Base-by-base conservation (phyloP, 495 filamentous ascomycete genomes). In the Xylaria scruposa region DNA sequence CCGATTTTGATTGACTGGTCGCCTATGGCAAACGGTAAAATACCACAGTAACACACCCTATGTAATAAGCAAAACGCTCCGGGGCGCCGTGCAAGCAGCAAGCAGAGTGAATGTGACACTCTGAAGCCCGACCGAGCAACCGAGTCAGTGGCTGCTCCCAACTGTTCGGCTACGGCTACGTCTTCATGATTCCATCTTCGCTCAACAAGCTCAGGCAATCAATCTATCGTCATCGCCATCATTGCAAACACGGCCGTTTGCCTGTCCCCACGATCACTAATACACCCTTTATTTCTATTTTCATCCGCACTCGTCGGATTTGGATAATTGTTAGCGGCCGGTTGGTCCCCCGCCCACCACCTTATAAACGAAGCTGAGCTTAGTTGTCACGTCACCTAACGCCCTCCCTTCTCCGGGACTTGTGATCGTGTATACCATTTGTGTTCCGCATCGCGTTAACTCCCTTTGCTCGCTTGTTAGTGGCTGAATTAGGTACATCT, bases 111-210 rank as follows among this genome's bases (percentile, higher is more conserved):
- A 56, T 64, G 51, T 29, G 36, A 31, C 54, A 59, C 46, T 17
- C 33, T 54, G 51, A 42, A 29, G 26, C 67, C 67, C 19, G 40
- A 70, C 33, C 40, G 29, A 60, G 56, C 19, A 6, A 38, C 56
- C 58, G 46, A 63, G 44, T 64, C 68, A 70, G 59, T 64, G 53
- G 51, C 67, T 54, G 67, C 51, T 61, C 21, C 54, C 31, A 42
- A 54, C 46, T 24, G 59, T 31, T 58, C 29, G 42, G 19, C 46
- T 59, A n/a, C 8, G 26, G 47, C 61, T 71, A 71, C 70, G 70
- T 71, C 70, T 71, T 67, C 49, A 71, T 71, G 61, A 71, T 71
- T 44, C 70, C 5, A 64, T 31, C 67, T 64, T 56, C 36, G 33
- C 68, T 44, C 61, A 60, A 38, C 61, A 26, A 71, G 51, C 59